These are phyloP conservation scores for Stemphylium vesicarium DNA, from an alignment of 2,329 filamentous ascomycete genomes.

Conservation along the genomic window DNA sequence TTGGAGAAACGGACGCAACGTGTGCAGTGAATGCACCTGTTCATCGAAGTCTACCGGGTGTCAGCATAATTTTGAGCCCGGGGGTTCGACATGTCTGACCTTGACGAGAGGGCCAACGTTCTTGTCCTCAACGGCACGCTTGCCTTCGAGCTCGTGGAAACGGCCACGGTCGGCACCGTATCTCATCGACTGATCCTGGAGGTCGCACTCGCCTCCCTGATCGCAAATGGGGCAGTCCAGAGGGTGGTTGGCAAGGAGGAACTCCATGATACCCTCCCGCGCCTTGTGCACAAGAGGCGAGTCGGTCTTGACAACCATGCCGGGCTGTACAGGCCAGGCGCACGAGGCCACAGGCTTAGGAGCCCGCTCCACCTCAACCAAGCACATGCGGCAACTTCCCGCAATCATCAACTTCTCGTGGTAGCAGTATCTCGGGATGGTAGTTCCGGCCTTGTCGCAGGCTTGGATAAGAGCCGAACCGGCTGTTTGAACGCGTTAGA, in stretches of 20 bases:
- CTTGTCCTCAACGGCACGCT: slow-evolving; percentile 98
- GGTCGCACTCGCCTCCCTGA: slow-evolving; percentile 97
- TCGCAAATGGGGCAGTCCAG: slow-evolving; percentile 98
- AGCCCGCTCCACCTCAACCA: slow-evolving; percentile 95
- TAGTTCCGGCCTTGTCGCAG: slow-evolving; percentile 95
- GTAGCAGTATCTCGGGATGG: slow-evolving; percentile 96
- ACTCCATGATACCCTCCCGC: slow-evolving; percentile 98
- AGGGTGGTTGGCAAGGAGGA: slow-evolving; percentile 93
- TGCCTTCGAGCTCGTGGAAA: slow-evolving; percentile 94
- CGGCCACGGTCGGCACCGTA: slow-evolving; percentile 95
- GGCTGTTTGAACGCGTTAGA: slow-evolving; percentile 63
- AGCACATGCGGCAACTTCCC: slow-evolving; percentile 99
- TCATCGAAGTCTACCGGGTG: slow-evolving; percentile 82
- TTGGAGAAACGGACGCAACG: slow-evolving; percentile 97
- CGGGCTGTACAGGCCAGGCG: slow-evolving; percentile 97
- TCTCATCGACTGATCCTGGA: slow-evolving; percentile 99
- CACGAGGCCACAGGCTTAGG: slow-evolving; percentile 98
- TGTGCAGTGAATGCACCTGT: slow-evolving; percentile 99
- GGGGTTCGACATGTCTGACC: slow-evolving; percentile 39
- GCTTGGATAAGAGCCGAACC: slow-evolving; percentile 97
- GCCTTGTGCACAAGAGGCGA: slow-evolving; percentile 96
- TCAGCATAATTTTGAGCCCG: slow-evolving; percentile 31
- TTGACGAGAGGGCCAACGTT: slow-evolving; percentile 98
- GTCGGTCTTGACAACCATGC: slow-evolving; percentile 99
- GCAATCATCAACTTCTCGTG: slow-evolving; percentile 99